Evolutionary conservation across 352 stramenopile genomes (phyloP).

Genomic region (Achlya hypogyna): DNA sequence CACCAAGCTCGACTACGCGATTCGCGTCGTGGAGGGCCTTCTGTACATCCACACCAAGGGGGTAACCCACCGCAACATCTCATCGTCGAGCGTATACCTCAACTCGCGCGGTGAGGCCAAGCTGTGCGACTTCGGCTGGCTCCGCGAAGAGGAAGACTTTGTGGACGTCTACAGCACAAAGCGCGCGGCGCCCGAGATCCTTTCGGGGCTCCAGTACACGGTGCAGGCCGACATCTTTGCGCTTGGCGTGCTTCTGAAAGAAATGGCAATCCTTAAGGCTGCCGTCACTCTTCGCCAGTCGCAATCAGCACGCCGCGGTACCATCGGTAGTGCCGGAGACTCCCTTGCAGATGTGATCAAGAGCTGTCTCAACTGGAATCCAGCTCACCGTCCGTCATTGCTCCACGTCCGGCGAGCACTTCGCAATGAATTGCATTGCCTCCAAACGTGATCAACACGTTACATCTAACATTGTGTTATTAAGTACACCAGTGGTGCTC

Average conservation of each 20-base stretch:
- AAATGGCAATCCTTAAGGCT: neutral
- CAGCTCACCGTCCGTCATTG: neutral
- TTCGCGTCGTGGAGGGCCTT: constrained; percentile 2
- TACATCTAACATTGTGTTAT: too few species aligned
- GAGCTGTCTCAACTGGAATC: neutral
- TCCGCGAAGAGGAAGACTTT: neutral
- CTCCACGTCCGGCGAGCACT: neutral
- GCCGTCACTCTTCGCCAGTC: neutral
- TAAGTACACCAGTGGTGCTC: too few species aligned
- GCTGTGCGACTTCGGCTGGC: constrained; percentile 13
- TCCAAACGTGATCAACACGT: neutral
- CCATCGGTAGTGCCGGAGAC: too few species aligned
- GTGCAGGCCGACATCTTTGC: neutral
- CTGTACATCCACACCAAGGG: neutral
- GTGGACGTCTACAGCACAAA: neutral
- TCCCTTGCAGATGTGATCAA: neutral
- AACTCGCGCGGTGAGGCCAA: constrained; percentile 9
- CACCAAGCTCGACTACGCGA: constrained; percentile 3
- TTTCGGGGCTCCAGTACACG: neutral
- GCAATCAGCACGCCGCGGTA: too few species aligned
- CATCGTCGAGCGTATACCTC: constrained; percentile 4
- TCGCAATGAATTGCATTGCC: neutral
- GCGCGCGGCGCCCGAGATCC: constrained; percentile 10
- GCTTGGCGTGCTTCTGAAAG: neutral
- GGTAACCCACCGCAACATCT: constrained; percentile 13